phyloP scores from a whole-genome alignment of 768 basidiomycete species.

The Ramaria sp. region DNA sequence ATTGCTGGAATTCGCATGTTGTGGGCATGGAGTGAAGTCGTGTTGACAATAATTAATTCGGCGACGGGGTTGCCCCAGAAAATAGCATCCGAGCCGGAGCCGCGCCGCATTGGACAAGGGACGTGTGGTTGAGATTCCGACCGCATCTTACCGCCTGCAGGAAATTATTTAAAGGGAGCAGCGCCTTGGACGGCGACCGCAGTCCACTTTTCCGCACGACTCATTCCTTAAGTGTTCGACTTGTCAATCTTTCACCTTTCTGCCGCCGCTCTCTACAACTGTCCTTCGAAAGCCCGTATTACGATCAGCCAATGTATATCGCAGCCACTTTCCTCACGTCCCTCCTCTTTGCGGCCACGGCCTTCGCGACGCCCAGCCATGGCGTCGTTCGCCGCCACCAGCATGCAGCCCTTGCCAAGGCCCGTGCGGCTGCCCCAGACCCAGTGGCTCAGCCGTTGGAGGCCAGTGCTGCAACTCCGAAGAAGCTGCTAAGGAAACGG shows the following conservation, averaged over 20 bases:
- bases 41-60: no score
- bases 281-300: conserved; percentile 27
- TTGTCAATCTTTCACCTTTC: neutral
- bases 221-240: neutral
- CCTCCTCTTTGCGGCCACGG: conserved; percentile 29
- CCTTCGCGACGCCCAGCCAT: conserved; percentile 28
- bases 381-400: conserved; percentile 10
- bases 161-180: neutral
- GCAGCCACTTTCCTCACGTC: conserved; percentile 9
- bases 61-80: no score
- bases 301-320: conserved; percentile 5
- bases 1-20: neutral
- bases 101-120: neutral
- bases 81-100: no score
- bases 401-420: conserved; percentile 9
- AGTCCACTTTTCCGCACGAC: neutral
- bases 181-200: no score
- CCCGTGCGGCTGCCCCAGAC: conserved; percentile 1
- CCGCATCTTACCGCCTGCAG: neutral
- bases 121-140: neutral
- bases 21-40: no score
- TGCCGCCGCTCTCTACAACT: conserved; percentile 19
- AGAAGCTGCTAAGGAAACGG: neutral
- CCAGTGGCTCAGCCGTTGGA: conserved; percentile 9
- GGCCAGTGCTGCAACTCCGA: neutral